Evolutionary conservation across 139 green algal species (phyloP), one percentile per base, ranked within the genome.

Genomic region (Auxenochlorella pyrenoidosa): DNA sequence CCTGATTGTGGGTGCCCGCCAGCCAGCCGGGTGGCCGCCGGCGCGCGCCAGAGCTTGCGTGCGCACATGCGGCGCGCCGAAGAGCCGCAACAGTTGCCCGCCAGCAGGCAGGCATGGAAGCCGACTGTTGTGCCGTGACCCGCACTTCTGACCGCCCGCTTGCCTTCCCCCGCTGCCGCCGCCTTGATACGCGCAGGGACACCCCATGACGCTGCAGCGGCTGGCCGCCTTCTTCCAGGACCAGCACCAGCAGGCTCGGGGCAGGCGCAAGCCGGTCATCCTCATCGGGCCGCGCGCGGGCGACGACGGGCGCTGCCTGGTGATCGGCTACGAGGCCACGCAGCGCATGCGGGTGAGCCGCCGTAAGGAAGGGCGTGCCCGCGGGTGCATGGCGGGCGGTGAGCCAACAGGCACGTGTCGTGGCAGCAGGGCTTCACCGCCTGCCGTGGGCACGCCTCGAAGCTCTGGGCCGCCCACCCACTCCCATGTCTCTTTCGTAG

Each of bases 211-310:
- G 2, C 83, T 94, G 60, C 91, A 92, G 82, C 87, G 92, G 16
- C 84, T 94, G 60, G 92, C 92, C 36, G 65, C 84, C 36, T 94
- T 94, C 79, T 91, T 94, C 43, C 91, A 92, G 44, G 92, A 92
- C 60, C 89, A 92, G 51, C 47, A 92, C 77, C 88, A 43, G 34
- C 70, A 81, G 75, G 75, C 75, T 5, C 80, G 32, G n/a, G 79
- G 51, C 73, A 54, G 38, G 60, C 81, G 86, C 58, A 92, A 92
- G 82, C 89, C 89, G 4, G 72, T 92, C 24, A 84, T 92, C 18
- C 81, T 92, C 1, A 79, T 92, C 38, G 89, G 84, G 22, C 85
- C 89, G 36, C 68, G 71, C 40, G 60, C 65, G n/a, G 32, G 38
- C 0, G 59, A 43, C 22, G 47, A 43, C 47, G 66, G 68, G 32